phyloP scores from a whole-genome alignment of 2,329 filamentous ascomycete genomes.

The Xylaria sp. region DNA sequence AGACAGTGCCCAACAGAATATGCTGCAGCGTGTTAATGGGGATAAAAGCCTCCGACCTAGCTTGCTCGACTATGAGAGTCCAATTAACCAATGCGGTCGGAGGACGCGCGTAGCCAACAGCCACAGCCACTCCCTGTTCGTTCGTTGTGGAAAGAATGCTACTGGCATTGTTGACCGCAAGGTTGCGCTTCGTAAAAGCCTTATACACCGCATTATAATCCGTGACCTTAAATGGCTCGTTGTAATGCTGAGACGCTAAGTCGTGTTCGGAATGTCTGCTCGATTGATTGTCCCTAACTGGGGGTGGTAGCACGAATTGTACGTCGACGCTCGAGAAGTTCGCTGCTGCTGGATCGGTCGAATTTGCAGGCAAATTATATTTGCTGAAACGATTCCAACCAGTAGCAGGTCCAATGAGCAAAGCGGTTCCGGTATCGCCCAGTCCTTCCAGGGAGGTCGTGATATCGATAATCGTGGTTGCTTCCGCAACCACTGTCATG shows the following conservation, averaged over 20 bases:
- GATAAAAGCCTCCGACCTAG: slow-evolving; percentile 76
- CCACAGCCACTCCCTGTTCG: slow-evolving; percentile 75
- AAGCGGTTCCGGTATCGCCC: slow-evolving; percentile 73
- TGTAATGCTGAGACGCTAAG: slow-evolving; percentile 55
- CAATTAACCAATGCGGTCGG: slow-evolving; percentile 78
- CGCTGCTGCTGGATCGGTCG: slow-evolving; percentile 52
- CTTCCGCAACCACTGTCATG: slow-evolving; percentile 82
- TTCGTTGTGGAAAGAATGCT: slow-evolving; percentile 76
- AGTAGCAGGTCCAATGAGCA: slow-evolving; percentile 76
- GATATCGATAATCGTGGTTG: slow-evolving; percentile 70
- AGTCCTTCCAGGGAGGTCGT: slow-evolving; percentile 75
- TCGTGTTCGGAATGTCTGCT: slow-evolving; percentile 63
- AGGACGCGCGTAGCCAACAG: slow-evolving; percentile 82
- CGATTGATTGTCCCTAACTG: slow-evolving; percentile 51
- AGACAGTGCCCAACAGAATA: slow-evolving; percentile 85
- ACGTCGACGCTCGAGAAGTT: slow-evolving; percentile 60
- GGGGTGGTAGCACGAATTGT: slow-evolving; percentile 71
- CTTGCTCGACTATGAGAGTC: slow-evolving; percentile 84
- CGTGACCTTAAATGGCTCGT: slow-evolving; percentile 66
- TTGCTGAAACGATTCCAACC: slow-evolving; percentile 72
- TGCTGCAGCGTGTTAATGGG: slow-evolving; percentile 81
- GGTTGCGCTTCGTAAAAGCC: slow-evolving; percentile 65
- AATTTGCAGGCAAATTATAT: slow-evolving; percentile 59
- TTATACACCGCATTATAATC: slow-evolving; percentile 71
- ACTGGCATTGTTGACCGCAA: slow-evolving; percentile 72